phyloP scores from a whole-genome alignment of 148 eudicot genomes.

The Chenopodium formosanum region DNA sequence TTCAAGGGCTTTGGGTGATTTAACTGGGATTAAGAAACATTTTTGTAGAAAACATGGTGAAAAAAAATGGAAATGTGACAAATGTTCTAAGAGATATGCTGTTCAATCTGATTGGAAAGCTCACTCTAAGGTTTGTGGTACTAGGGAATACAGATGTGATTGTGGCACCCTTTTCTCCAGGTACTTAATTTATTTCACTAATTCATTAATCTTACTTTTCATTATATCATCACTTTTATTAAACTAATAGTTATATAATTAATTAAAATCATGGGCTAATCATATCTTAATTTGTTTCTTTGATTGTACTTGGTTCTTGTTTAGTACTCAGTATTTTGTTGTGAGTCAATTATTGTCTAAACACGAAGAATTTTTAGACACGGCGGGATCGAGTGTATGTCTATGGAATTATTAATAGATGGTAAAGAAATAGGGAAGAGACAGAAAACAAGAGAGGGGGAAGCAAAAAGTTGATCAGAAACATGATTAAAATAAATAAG shows the following conservation, averaged over 20 bases:
- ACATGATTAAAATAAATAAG: slow-evolving; percentile 1
- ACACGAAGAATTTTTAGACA: too few species aligned
- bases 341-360: too few species aligned
- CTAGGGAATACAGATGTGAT: slow-evolving; percentile 93
- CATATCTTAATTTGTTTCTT: neutral
- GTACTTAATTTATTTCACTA: slow-evolving; percentile 20
- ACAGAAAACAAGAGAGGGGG: slow-evolving; percentile 28
- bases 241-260: neutral
- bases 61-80: slow-evolving; percentile 93
- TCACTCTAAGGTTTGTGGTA: slow-evolving; percentile 91
- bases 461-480: slow-evolving; percentile 24
- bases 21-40: slow-evolving; percentile 92
- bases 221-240: neutral
- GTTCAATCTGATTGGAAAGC: slow-evolving; percentile 99
- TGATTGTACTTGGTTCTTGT: neutral
- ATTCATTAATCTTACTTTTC: neutral
- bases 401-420: slow-evolving; percentile 2
- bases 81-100: slow-evolving; percentile 84
- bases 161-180: slow-evolving; percentile 96
- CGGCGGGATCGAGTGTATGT: too few species aligned
- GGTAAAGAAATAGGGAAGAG: slow-evolving; percentile 19
- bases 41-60: slow-evolving; percentile 91
- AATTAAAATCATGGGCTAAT: neutral
- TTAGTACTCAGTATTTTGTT: too few species aligned
- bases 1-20: slow-evolving; percentile 83